These are phyloP conservation scores for Saccharomyces eubayanus DNA, from an alignment of 805 yeast species.

Conservation along the genomic window DNA sequence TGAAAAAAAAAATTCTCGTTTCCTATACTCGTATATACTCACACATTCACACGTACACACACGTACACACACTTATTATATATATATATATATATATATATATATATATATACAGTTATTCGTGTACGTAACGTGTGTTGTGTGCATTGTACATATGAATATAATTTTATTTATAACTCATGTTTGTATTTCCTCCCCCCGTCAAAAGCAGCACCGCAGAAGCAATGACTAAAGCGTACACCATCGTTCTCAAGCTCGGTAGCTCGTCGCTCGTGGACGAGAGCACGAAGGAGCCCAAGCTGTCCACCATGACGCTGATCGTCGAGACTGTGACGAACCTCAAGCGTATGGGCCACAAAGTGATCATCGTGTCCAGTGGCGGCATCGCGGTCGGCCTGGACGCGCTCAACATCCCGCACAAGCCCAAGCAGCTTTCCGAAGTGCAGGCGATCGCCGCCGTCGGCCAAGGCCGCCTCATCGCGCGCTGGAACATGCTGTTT, in stretches of 20 bases:
- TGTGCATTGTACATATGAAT: not conserved
- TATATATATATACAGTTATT: too few species aligned
- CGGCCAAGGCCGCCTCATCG: constrained; percentile 88
- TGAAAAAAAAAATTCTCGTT: not conserved
- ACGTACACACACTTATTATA: not conserved
- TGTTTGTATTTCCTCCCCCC: not conserved
- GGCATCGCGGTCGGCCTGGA: constrained; percentile 94
- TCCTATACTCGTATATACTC: not conserved
- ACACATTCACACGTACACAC: not conserved
- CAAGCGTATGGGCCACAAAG: constrained; percentile 71
- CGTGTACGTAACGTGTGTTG: not conserved
- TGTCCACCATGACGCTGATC: constrained; percentile 82
- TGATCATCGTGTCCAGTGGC: constrained; percentile 87
- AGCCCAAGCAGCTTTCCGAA: constrained; percentile 70
- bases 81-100: not conserved
- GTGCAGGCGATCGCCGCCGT: constrained; percentile 93
- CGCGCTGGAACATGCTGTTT: constrained; percentile 85
- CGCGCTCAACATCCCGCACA: constrained; percentile 51
- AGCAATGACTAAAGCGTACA: constrained; percentile 26
- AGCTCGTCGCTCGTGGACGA: constrained; percentile 94
- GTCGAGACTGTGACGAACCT: constrained; percentile 84
- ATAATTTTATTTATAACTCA: not conserved
- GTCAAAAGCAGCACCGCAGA: not conserved
- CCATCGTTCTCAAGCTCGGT: constrained; percentile 56
- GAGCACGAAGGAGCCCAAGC: constrained; percentile 73